These are phyloP conservation scores for Diaporthe vaccinii DNA, from an alignment of 2,329 filamentous ascomycete species.

Conservation along the genomic window DNA sequence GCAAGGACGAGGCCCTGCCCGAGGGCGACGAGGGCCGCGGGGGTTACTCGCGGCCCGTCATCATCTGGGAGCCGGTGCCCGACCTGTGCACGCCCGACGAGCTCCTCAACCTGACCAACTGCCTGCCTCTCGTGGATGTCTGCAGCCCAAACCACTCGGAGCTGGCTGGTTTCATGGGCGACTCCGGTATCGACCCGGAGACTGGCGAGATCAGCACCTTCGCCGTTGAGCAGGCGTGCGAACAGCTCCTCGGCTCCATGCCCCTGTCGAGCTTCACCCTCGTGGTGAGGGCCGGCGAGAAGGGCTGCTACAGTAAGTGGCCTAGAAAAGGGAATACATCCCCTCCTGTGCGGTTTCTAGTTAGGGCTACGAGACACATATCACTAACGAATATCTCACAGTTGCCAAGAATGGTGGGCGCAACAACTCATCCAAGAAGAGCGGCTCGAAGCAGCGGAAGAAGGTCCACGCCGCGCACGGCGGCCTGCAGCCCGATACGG, in stretches of 20 bases:
- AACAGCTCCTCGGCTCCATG: conserved; percentile 74
- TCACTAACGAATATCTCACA: not conserved
- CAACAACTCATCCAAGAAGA: conserved; percentile 37
- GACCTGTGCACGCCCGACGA: conserved; percentile 84
- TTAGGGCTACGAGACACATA: no score
- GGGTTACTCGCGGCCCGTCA: conserved; percentile 71
- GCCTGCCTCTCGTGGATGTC: conserved; percentile 71
- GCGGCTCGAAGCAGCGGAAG: conserved; percentile 53
- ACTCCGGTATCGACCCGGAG: conserved; percentile 65
- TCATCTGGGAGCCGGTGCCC: conserved; percentile 96
- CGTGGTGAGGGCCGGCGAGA: conserved; percentile 78
- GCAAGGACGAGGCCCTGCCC: conserved; percentile 54
- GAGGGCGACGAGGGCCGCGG: conserved; percentile 45
- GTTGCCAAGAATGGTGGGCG: conserved; percentile 70
- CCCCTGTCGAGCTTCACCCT: conserved; percentile 75
- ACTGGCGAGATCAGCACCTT: conserved; percentile 66
- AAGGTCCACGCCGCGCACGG: conserved; percentile 61
- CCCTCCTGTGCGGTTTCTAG: no score
- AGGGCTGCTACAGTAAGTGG: conserved; percentile 70
- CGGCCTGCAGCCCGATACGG: conserved; percentile 70
- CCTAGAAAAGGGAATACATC: not conserved
- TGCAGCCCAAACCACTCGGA: conserved; percentile 89
- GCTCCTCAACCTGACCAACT: conserved; percentile 74
- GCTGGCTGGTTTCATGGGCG: conserved; percentile 86
- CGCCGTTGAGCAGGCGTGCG: conserved; percentile 70